Evolutionary conservation across 371 early-diverging fungal species (phyloP).

Genomic region (Neoconidiobolus thromboides): DNA sequence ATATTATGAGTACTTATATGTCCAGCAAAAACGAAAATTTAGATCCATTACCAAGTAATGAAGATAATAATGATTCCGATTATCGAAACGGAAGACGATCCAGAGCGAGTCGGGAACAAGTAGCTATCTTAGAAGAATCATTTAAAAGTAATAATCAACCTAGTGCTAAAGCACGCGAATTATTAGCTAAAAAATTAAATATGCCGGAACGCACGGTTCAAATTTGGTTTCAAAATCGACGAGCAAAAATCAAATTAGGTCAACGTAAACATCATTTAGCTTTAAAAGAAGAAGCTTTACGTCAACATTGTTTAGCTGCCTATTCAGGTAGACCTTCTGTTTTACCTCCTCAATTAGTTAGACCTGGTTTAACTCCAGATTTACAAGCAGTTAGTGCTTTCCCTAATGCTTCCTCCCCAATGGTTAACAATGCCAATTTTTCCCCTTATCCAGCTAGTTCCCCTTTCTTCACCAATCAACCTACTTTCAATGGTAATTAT

Average conservation of each 20-base stretch:
- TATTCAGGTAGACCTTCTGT: background rate
- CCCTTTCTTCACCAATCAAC: background rate
- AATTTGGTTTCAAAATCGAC: constrained; percentile 98
- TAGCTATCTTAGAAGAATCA: constrained; percentile 49
- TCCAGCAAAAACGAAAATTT: too few species aligned
- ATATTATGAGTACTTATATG: too few species aligned
- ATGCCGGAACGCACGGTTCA: constrained; percentile 94
- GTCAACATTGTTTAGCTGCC: constrained; percentile 10
- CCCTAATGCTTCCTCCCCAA: background rate
- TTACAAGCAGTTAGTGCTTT: background rate
- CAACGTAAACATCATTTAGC: constrained; percentile 24
- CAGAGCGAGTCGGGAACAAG: constrained; percentile 22
- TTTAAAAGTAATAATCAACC: constrained; percentile 47
- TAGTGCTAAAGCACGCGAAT: constrained; percentile 63
- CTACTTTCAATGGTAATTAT: background rate
- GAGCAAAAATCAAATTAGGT: constrained; percentile 75
- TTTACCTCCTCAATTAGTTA: background rate
- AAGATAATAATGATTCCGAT: too few species aligned
- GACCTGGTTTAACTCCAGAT: background rate
- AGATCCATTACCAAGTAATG: too few species aligned
- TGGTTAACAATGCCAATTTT: background rate
- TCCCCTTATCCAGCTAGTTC: background rate
- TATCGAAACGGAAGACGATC: constrained; percentile 6
- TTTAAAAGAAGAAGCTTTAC: constrained; percentile 23
- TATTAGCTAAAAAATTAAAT: constrained; percentile 63